These are phyloP conservation scores for Kuraishia borneana DNA, from an alignment of 805 yeast species.

Conservation along the genomic window DNA sequence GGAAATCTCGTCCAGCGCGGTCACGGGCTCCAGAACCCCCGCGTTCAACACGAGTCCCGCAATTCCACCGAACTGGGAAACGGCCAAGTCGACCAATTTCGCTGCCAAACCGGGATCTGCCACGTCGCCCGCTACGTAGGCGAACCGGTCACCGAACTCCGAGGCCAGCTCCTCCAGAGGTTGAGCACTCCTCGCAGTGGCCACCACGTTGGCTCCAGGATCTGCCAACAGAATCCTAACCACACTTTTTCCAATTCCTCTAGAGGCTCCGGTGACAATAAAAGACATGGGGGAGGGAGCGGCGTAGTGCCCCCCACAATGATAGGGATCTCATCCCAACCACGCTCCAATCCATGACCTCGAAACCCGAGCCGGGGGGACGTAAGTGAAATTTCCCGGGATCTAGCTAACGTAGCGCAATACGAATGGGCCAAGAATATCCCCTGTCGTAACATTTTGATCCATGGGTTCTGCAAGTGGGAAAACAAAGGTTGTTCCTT, in stretches of 20 bases:
- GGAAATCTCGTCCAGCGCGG: conserved; percentile 37
- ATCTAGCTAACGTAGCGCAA: conserved; percentile 11
- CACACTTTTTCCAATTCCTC: conserved; percentile 78
- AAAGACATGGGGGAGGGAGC: no score
- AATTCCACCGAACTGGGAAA: conserved; percentile 40
- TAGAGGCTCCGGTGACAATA: conserved; percentile 54
- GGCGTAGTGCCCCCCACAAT: no score
- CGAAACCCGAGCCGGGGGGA: background rate
- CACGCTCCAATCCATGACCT: no score
- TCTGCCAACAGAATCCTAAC: conserved; percentile 36
- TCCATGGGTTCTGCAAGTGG: conserved; percentile 82
- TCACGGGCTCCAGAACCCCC: conserved; percentile 75
- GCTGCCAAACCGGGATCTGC: conserved; percentile 25
- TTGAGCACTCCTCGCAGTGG: conserved; percentile 58
- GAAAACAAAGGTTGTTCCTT: conserved; percentile 83
- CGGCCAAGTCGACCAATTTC: conserved; percentile 31
- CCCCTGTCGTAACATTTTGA: conserved; percentile 73
- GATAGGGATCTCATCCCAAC: background rate
- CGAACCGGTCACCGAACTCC: conserved; percentile 39
- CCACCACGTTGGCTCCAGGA: conserved; percentile 37
- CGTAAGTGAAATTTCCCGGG: background rate
- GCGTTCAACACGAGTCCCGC: conserved; percentile 70
- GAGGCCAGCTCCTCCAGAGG: conserved; percentile 30
- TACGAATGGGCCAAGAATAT: conserved; percentile 58
- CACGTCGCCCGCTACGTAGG: conserved; percentile 49